phyloP scores from a whole-genome alignment of 2,329 filamentous ascomycete genomes.

The Scorias spongiosa region DNA sequence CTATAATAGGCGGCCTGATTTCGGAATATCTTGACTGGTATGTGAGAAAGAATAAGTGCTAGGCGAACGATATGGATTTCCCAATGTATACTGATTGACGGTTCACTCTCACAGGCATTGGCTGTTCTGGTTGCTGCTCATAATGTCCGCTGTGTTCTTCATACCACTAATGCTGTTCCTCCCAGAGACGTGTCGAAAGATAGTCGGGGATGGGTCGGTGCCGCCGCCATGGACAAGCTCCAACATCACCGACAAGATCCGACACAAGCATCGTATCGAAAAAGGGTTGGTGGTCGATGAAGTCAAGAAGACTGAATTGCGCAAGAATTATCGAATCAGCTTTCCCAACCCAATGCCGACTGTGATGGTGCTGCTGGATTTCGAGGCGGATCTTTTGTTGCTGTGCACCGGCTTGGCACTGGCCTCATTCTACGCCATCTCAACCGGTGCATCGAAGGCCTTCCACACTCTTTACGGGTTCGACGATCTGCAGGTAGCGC shows the following conservation, averaged over 20 bases:
- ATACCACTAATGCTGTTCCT: constrained; percentile 41
- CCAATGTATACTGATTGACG: too few relatives aligned
- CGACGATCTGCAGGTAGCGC: constrained; percentile 25
- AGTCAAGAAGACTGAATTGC: constrained; percentile 8
- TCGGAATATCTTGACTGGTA: constrained; percentile 48
- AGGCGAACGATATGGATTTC: too few relatives aligned
- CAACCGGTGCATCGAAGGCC: constrained; percentile 23
- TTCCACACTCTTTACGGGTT: constrained; percentile 24
- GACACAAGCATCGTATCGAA: constrained; percentile 8
- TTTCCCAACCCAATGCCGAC: constrained; percentile 17
- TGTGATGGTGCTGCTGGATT: constrained; percentile 13
- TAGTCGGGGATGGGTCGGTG: constrained; percentile 48
- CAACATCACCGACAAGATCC: constrained; percentile 33
- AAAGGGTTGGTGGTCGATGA: constrained; percentile 9
- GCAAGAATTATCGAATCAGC: constrained; percentile 11
- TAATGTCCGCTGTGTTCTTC: constrained; percentile 34
- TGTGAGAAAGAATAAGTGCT: neutral
- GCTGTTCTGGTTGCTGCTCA: constrained; percentile 55
- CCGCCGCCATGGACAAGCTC: constrained; percentile 43
- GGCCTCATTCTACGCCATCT: constrained; percentile 28
- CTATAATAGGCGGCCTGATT: constrained; percentile 49
- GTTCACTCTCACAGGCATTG: constrained; percentile 21
- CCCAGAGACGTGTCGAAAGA: constrained; percentile 34
- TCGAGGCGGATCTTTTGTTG: constrained; percentile 24
- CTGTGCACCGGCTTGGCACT: constrained; percentile 24